Conservation (phyloP, 805 yeast species). For the Metschnikowia gruessii region DNA sequence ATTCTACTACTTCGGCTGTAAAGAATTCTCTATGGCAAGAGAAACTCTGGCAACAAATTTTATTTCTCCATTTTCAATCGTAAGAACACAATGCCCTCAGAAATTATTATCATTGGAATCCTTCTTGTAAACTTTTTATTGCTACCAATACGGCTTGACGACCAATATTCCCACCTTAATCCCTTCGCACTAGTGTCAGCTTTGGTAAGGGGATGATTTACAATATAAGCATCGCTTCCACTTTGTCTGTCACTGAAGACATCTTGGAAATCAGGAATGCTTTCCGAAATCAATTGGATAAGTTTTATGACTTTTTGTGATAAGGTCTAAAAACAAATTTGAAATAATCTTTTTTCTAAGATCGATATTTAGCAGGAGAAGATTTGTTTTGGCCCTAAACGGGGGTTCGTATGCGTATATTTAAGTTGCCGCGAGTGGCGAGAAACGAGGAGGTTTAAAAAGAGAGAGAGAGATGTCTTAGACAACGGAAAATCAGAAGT, state of each 20-base stretch:
- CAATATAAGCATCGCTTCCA: conserved; percentile 6
- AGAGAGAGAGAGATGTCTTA: too few relatives aligned
- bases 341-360: neutral
- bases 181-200: conserved; percentile 31
- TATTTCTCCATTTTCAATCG: conserved; percentile 28
- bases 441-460: neutral
- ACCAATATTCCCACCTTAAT: conserved; percentile 40
- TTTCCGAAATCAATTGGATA: neutral
- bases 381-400: neutral
- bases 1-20: conserved; percentile 20
- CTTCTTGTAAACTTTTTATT: conserved; percentile 31
- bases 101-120: conserved; percentile 35
- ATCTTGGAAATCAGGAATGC: conserved; percentile 13
- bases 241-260: conserved; percentile 9
- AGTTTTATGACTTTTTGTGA: neutral
- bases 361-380: neutral
- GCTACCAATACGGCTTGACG: conserved; percentile 38
- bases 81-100: conserved; percentile 33
- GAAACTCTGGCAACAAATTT: conserved; percentile 36
- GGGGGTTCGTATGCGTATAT: neutral
- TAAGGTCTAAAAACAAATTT: neutral
- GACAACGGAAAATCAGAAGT: too few relatives aligned
- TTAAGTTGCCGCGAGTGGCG: neutral
- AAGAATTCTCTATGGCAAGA: conserved; percentile 33
- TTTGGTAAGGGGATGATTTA: conserved; percentile 24